These are phyloP conservation scores for Hypoxylon trugodes DNA, from an alignment of 495 filamentous ascomycete genomes.

Conservation along the genomic window DNA sequence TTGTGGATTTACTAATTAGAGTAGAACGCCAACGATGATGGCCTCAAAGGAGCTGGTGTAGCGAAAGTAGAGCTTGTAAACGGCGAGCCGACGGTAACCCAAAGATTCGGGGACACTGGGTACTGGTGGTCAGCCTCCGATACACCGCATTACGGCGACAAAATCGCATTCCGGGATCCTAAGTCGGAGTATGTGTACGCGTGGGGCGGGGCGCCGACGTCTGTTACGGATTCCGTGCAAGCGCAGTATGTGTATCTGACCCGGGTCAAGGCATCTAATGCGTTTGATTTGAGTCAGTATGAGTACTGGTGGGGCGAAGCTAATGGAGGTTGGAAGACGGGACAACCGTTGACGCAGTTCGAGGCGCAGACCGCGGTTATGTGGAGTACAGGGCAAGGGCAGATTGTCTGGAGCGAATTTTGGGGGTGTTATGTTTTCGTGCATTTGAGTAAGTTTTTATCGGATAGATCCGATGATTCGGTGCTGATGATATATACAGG, in stretches of 20 bases:
- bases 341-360: slow-evolving; percentile 37
- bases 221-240: slow-evolving; percentile 21
- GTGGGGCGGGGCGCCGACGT: slow-evolving; percentile 46
- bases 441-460: slow-evolving; percentile 45
- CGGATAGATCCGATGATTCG: too few species aligned
- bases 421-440: slow-evolving; percentile 45
- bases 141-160: slow-evolving; percentile 46
- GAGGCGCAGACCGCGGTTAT: slow-evolving; percentile 42
- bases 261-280: slow-evolving; percentile 44
- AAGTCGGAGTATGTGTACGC: slow-evolving; percentile 47
- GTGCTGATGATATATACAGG: not conserved
- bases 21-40: slow-evolving; percentile 44
- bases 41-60: slow-evolving; percentile 46
- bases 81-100: slow-evolving; percentile 45
- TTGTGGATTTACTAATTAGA: not conserved
- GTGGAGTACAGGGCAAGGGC: slow-evolving; percentile 46
- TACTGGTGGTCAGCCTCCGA: slow-evolving; percentile 46
- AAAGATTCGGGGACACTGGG: slow-evolving; percentile 42
- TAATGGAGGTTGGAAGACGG: slow-evolving; percentile 40
- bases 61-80: slow-evolving; percentile 43
- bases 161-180: slow-evolving; percentile 47
- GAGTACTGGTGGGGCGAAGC: slow-evolving; percentile 50
- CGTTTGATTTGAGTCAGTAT: slow-evolving; percentile 45
- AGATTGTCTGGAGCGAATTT: slow-evolving; percentile 44
- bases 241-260: slow-evolving; percentile 47